These are phyloP conservation scores for Xylaria digitata DNA, from an alignment of 2,329 filamentous ascomycete genomes.

Conservation along the genomic window DNA sequence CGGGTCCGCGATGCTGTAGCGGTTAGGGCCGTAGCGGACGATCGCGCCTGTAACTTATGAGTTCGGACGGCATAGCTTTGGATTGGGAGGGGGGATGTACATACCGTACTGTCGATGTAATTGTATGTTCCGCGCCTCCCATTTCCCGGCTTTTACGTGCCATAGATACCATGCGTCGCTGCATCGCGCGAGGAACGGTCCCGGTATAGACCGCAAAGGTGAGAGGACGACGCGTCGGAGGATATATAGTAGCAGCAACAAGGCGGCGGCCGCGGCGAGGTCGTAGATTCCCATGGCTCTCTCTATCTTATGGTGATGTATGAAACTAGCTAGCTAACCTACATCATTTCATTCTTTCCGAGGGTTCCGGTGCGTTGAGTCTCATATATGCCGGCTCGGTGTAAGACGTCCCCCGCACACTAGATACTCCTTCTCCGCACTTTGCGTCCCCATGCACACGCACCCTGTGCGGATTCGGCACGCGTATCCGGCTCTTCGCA, in stretches of 20 bases:
- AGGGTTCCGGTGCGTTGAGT: not conserved
- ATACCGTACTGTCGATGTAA: constrained; percentile 29
- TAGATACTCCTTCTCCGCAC: not conserved
- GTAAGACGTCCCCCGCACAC: not conserved
- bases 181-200: constrained; percentile 33
- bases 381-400: not conserved
- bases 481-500: not conserved
- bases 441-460: not conserved
- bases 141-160: constrained; percentile 18
- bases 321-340: not conserved
- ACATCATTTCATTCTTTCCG: not conserved
- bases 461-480: not conserved
- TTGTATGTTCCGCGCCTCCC: constrained; percentile 26
- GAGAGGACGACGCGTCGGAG: constrained; percentile 16
- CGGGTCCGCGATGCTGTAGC: constrained; percentile 59
- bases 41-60: constrained; percentile 48
- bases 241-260: constrained; percentile 11
- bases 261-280: not conserved
- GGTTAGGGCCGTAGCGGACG: constrained; percentile 60
- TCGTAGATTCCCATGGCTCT: constrained; percentile 6
- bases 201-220: constrained; percentile 26
- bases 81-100: not conserved
- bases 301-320: not conserved
- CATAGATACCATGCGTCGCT: constrained; percentile 31
- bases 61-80: not conserved